Evolutionary conservation across 129 eudicot species (phyloP).

Genomic region (Helichrysum umbraculigerum): DNA sequence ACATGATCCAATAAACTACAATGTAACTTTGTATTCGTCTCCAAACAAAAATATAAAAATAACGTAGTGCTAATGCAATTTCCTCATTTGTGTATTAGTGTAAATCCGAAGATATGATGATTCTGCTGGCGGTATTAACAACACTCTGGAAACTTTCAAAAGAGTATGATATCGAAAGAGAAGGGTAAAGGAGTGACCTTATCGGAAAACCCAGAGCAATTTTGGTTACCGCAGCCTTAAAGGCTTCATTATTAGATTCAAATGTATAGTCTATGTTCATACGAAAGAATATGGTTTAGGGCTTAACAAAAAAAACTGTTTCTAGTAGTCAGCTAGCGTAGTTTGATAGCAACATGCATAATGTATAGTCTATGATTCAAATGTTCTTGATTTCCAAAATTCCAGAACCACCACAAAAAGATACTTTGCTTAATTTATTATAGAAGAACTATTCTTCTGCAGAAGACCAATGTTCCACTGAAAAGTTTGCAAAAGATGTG

Average conservation of each 20-base stretch:
- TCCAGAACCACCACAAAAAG: background rate
- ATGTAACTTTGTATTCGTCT: background rate
- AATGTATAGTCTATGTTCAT: background rate
- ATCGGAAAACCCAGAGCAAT: background rate
- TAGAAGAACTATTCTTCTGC: background rate
- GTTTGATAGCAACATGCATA: background rate
- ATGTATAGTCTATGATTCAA: background rate
- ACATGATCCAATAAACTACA: background rate
- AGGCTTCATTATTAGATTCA: background rate
- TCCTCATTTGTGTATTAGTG: background rate
- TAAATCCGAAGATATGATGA: background rate
- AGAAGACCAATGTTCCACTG: background rate
- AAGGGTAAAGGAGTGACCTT: conserved; percentile 10
- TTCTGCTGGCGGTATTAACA: conserved; percentile 1
- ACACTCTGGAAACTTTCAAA: background rate
- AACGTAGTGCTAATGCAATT: conserved; percentile 4
- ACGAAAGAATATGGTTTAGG: background rate
- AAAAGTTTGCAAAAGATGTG: background rate
- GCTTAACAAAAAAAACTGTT: background rate
- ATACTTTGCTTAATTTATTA: background rate
- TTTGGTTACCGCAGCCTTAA: background rate
- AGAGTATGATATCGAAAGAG: background rate
- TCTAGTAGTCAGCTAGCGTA: background rate
- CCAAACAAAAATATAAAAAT: background rate
- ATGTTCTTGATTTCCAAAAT: background rate